A percentile compares a stretch with the other conserved stretches of the same genome.
Evolutionary conservation across 495 filamentous ascomycete genomes (phyloP).

Genomic region (Jackrogersella minutella): DNA sequence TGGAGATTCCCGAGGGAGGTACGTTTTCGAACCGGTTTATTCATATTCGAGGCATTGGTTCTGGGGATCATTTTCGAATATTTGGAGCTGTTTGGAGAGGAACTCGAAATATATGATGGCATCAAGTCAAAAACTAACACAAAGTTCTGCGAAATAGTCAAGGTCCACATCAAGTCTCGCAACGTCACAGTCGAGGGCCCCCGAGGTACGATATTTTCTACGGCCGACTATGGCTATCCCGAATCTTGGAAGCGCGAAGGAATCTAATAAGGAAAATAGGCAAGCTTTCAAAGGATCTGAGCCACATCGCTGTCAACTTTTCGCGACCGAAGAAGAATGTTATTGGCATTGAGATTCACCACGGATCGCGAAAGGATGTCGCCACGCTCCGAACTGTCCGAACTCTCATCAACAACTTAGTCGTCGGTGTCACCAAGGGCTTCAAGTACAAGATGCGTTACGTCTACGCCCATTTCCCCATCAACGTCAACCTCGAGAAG

Average conservation of each 20-base stretch:
- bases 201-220: slow-evolving; percentile 66
- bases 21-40: slow-evolving; percentile 55
- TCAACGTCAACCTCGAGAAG: slow-evolving; percentile 99
- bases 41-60: background rate
- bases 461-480: slow-evolving; percentile 99
- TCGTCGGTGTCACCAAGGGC: slow-evolving; percentile 96
- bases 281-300: slow-evolving; percentile 95
- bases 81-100: slow-evolving; percentile 23
- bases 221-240: background rate
- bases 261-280: slow-evolving; percentile 58
- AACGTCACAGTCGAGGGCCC: slow-evolving; percentile 96
- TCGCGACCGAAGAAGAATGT: slow-evolving; percentile 77
- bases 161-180: slow-evolving; percentile 93
- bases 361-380: slow-evolving; percentile 95
- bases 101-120: slow-evolving; percentile 20
- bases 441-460: slow-evolving; percentile 99
- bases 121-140: slow-evolving; percentile 49
- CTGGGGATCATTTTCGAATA: slow-evolving; percentile 4
- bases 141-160: slow-evolving; percentile 69
- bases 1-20: slow-evolving; percentile 96
- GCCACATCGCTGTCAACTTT: slow-evolving; percentile 96
- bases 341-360: slow-evolving; percentile 96
- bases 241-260: background rate
- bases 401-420: slow-evolving; percentile 96
- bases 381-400: slow-evolving; percentile 97